Conservation (phyloP, 129 eudicot species). For the Arctium lappa region DNA sequence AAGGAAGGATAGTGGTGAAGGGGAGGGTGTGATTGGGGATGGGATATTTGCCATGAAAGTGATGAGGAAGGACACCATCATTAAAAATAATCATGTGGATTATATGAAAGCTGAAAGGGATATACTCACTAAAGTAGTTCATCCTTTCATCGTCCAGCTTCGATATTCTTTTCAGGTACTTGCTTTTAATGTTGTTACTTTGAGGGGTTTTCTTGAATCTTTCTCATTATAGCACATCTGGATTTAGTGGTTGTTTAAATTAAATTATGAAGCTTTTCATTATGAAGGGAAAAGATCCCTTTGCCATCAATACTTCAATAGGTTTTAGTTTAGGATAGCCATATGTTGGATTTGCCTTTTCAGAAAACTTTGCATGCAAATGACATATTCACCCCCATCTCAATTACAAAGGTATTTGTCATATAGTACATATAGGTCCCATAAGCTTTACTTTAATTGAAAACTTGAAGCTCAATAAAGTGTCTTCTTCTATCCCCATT, state of each 20-base stretch:
- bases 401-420: no score
- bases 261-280: neutral
- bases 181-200: neutral
- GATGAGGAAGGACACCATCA: constrained; percentile 84
- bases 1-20: constrained; percentile 40
- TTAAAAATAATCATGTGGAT: constrained; percentile 95
- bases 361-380: no score
- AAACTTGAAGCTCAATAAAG: no score
- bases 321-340: no score
- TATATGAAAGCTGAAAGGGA: constrained; percentile 95
- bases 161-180: constrained; percentile 93
- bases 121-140: constrained; percentile 92
- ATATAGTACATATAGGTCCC: no score
- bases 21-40: constrained; percentile 50
- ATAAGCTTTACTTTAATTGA: no score
- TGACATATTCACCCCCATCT: no score
- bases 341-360: no score
- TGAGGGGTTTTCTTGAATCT: neutral
- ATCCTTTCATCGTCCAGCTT: constrained; percentile 90
- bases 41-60: constrained; percentile 95
- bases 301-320: neutral
- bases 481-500: no score
- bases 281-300: neutral
- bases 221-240: neutral
- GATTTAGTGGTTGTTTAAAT: neutral